Conservation (phyloP, 441 rosid species). For the Monsonia emarginata region DNA sequence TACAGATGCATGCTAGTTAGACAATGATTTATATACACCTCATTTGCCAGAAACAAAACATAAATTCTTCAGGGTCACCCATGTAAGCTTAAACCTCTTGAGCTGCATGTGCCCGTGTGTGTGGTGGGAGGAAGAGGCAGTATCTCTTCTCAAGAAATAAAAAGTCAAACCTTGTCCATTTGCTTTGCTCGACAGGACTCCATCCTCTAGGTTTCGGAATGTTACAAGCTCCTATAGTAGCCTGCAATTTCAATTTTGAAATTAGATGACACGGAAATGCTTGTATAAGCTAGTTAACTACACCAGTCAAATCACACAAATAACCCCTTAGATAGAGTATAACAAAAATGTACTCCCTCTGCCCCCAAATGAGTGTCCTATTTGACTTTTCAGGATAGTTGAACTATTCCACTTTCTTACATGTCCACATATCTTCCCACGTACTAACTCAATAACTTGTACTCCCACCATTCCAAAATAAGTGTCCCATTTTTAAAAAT, state of each 20-base stretch:
- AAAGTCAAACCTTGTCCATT: constrained; percentile 80
- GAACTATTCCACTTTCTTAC: too few relatives aligned
- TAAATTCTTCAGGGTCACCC: background rate
- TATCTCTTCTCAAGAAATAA: background rate
- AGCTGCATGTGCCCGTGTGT: background rate
- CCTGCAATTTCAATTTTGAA: constrained; percentile 37
- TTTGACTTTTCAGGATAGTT: too few relatives aligned
- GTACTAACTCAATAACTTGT: too few relatives aligned
- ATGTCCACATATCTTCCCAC: too few relatives aligned
- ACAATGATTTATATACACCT: background rate
- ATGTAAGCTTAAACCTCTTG: background rate
- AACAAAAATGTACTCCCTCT: too few relatives aligned
- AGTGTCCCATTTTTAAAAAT: too few relatives aligned
- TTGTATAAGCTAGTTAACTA: background rate
- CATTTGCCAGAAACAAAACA: background rate
- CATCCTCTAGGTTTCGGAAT: constrained; percentile 81
- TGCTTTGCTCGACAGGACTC: constrained; percentile 88
- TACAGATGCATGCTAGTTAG: background rate
- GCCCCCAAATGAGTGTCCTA: too few relatives aligned
- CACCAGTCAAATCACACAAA: background rate
- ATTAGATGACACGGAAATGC: constrained; percentile 13
- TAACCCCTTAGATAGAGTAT: background rate
- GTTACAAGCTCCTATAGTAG: constrained; percentile 80
- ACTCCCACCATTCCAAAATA: too few relatives aligned
- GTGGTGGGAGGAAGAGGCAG: background rate